A percentile compares a stretch with the other conserved stretches of the same genome.
Conservation (phyloP, 257 asterid genomes). For the Jacaranda copaia region DNA sequence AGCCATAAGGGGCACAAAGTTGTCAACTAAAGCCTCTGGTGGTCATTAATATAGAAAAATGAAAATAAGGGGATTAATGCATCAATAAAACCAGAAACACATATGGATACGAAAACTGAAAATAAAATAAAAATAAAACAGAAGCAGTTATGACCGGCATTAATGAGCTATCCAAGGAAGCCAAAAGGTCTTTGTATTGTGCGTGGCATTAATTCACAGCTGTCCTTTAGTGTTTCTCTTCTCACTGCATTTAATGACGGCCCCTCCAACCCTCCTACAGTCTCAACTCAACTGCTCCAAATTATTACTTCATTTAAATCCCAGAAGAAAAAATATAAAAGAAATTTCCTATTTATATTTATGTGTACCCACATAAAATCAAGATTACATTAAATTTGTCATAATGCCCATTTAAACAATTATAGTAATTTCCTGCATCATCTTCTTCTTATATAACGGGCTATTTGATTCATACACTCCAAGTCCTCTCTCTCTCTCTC, state of each 20-base stretch:
- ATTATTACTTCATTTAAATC: not conserved
- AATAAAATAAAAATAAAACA: not conserved
- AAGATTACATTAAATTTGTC: conserved; percentile 46
- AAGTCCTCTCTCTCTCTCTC: not conserved
- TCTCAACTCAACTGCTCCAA: conserved; percentile 32
- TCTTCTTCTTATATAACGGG: conserved; percentile 21
- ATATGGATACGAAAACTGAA: conserved; percentile 29
- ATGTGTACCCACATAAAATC: too few relatives aligned
- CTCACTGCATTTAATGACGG: conserved; percentile 45
- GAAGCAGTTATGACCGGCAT: conserved; percentile 57
- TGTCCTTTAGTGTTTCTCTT: conserved; percentile 59
- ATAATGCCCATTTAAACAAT: conserved; percentile 38
- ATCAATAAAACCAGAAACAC: conserved; percentile 35
- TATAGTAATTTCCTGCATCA: conserved; percentile 33
- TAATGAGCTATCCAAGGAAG: conserved; percentile 58
- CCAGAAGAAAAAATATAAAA: not conserved
- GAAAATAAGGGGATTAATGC: conserved; percentile 50
- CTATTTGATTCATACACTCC: not conserved
- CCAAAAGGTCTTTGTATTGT: conserved; percentile 60
- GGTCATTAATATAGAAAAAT: conserved; percentile 43
- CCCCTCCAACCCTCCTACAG: not conserved
- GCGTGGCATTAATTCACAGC: conserved; percentile 68
- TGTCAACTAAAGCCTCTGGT: conserved; percentile 47
- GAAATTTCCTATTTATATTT: conserved; percentile 26
- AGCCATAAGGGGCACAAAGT: conserved; percentile 41